Evolutionary conservation across 176 grass and related monocot genomes (phyloP).

Genomic region (Musa itinerans): DNA sequence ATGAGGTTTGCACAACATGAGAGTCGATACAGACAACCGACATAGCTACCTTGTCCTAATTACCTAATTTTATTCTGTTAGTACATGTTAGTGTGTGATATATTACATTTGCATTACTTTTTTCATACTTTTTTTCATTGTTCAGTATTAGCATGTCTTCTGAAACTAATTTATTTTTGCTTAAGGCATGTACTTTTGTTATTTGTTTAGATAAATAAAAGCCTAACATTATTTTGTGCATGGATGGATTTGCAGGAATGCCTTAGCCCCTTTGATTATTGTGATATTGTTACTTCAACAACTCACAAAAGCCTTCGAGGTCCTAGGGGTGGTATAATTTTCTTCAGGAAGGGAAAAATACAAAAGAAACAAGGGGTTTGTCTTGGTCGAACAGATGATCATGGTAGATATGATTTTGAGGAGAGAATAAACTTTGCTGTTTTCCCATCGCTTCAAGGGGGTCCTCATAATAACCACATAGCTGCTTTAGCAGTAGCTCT

Average conservation of each 20-base stretch:
- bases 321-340: conserved; percentile 65
- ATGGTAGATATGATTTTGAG: conserved; percentile 48
- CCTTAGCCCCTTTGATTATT: conserved; percentile 57
- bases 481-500: conserved; percentile 54
- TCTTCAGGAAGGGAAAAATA: conserved; percentile 53
- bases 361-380: conserved; percentile 5
- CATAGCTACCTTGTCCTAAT: no score
- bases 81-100: no score
- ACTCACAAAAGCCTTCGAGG: conserved; percentile 65
- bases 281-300: conserved; percentile 67
- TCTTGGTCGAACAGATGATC: conserved; percentile 19
- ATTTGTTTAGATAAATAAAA: background rate
- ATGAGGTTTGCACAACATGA: no score
- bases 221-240: background rate
- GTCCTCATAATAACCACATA: conserved; percentile 66
- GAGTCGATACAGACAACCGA: no score
- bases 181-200: no score
- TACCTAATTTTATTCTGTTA: no score
- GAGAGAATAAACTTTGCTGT: conserved; percentile 71
- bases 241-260: conserved; percentile 33
- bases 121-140: no score
- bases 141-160: no score
- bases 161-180: no score
- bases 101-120: background rate
- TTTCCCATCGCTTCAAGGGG: conserved; percentile 72